Conservation (phyloP, 2,329 filamentous ascomycete genomes). For the Arthroderma sp. region DNA sequence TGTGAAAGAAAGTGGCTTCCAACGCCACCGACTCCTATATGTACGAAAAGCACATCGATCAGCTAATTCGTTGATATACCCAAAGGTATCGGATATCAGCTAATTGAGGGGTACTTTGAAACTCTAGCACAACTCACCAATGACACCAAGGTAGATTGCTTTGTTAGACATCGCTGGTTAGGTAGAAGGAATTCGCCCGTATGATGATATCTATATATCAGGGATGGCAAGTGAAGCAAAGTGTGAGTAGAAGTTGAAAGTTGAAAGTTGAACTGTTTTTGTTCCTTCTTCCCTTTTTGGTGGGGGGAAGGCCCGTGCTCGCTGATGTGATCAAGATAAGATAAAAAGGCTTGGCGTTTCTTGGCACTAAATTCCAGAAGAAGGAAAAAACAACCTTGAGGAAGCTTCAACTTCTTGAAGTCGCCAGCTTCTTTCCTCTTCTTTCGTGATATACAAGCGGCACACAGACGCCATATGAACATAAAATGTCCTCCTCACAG, state of each 20-base stretch:
- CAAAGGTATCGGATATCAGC: neutral
- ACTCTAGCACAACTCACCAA: slow-evolving; percentile 22
- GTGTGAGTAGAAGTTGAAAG: neutral
- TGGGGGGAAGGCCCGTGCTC: neutral
- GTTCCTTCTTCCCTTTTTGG: neutral
- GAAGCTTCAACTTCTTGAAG: no score
- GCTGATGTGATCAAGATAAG: slow-evolving; percentile 5
- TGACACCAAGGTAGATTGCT: slow-evolving; percentile 33
- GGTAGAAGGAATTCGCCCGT: neutral
- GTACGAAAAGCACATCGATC: slow-evolving; percentile 6
- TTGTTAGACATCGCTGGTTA: slow-evolving; percentile 21
- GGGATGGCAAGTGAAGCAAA: neutral
- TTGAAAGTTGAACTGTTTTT: no score
- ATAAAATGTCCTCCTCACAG: neutral
- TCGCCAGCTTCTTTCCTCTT: no score
- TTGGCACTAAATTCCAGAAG: no score
- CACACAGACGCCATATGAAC: neutral
- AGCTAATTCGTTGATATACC: slow-evolving; percentile 1
- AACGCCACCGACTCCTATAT: slow-evolving; percentile 74
- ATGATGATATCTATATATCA: neutral
- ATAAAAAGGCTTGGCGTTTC: neutral
- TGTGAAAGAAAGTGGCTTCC: slow-evolving; percentile 84
- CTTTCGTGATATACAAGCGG: no score
- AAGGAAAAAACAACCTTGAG: no score
- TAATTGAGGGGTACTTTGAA: neutral